phyloP scores from a whole-genome alignment of 768 basidiomycete genomes.

The Tulasnella sp. region DNA sequence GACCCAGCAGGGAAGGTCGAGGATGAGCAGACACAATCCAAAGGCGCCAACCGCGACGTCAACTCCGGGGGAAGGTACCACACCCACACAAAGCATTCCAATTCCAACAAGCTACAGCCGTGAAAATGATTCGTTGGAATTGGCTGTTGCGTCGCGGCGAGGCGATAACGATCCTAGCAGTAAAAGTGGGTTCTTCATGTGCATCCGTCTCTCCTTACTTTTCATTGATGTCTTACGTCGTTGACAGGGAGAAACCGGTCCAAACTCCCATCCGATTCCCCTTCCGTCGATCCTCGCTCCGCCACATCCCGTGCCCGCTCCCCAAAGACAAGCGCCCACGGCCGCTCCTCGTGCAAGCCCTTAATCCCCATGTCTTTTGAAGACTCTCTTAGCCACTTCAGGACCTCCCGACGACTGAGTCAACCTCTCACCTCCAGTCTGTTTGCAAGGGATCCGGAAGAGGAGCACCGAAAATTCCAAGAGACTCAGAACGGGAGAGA shows the following conservation, averaged over 20 bases:
- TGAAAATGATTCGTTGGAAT: conserved; percentile 14
- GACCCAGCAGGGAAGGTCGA: not conserved
- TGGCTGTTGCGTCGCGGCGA: not conserved
- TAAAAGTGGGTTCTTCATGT: not conserved
- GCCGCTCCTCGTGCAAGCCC: not conserved
- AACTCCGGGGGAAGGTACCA: conserved; percentile 7
- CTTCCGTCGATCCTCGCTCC: not conserved
- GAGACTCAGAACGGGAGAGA: not conserved
- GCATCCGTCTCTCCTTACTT: not conserved
- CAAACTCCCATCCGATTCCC: not conserved
- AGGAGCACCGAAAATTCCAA: not conserved
- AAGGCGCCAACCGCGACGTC: not conserved
- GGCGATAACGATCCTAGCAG: conserved; percentile 11
- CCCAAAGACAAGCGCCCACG: not conserved
- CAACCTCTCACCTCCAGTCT: conserved; percentile 19
- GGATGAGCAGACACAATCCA: not conserved
- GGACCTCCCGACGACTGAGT: not conserved
- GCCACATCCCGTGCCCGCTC: not conserved
- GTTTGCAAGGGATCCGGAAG: conserved; percentile 8
- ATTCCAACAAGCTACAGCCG: conserved; percentile 5
- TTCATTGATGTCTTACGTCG: not conserved
- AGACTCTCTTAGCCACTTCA: not conserved
- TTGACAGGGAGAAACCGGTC: not conserved
- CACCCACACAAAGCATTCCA: conserved; percentile 24
- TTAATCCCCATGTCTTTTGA: not conserved